Percentiles rank a stretch among this genome's conserved stretches.
phyloP scores from a whole-genome alignment of 257 asterid species.

The Rhazya stricta region DNA sequence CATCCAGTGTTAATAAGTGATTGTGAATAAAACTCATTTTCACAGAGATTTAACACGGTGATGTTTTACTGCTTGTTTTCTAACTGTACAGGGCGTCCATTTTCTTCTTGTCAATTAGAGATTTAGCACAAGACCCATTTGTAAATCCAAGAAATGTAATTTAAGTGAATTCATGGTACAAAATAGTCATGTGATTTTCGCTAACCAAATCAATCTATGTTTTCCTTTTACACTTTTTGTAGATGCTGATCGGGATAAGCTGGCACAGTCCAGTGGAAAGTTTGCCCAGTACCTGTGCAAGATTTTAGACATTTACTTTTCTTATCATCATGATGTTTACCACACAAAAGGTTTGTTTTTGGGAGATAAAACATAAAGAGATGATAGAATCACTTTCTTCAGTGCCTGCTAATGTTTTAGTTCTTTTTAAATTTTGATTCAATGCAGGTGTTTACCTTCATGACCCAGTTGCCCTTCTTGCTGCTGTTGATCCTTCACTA shows the following conservation, averaged over 20 bases:
- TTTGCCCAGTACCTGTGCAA: conserved; percentile 74
- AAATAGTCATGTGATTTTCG: not conserved
- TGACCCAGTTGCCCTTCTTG: conserved; percentile 83
- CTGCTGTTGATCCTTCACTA: conserved; percentile 84
- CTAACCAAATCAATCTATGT: not conserved
- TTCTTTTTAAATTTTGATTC: conserved; percentile 13
- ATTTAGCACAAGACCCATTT: not conserved
- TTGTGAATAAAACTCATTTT: not conserved
- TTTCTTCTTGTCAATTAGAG: not conserved
- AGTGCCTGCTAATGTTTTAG: conserved; percentile 3
- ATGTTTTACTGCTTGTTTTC: not conserved
- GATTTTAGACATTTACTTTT: conserved; percentile 73
- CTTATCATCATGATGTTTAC: conserved; percentile 83
- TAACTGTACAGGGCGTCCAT: not conserved
- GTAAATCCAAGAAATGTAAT: not conserved
- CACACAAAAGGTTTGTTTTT: conserved; percentile 60
- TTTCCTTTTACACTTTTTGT: conserved; percentile 10
- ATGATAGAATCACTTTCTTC: not conserved
- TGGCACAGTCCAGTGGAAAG: conserved; percentile 60
- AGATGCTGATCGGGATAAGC: conserved; percentile 73
- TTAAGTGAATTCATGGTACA: not conserved
- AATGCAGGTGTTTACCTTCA: conserved; percentile 90
- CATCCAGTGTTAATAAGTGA: not conserved
- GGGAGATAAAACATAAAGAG: not conserved
- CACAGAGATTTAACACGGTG: not conserved